phyloP scores from a whole-genome alignment of 1,284 basidiomycete species.

The Pseudozyma flocculosa region DNA sequence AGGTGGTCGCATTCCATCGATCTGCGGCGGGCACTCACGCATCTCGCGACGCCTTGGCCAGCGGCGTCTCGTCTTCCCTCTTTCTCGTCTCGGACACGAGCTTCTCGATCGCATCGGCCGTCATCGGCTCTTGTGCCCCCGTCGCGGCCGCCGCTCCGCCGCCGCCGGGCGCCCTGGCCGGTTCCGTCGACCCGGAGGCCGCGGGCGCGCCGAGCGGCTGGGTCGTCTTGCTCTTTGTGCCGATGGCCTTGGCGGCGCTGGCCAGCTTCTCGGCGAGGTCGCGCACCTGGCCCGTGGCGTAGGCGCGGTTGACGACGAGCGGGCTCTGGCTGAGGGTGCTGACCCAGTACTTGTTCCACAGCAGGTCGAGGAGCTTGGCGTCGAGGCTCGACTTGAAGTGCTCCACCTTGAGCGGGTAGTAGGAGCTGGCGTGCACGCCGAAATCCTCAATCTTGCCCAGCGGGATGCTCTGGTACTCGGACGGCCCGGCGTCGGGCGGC shows the following conservation, averaged over 20 bases:
- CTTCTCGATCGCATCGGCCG: conserved; percentile 3
- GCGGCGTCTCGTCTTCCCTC: conserved; percentile 60
- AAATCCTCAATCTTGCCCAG: conserved; percentile 61
- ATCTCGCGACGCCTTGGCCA: conserved; percentile 79
- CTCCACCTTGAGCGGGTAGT: conserved; percentile 90
- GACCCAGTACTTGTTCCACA: conserved; percentile 99
- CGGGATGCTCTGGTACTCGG: conserved; percentile 87
- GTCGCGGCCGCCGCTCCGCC: too few relatives aligned
- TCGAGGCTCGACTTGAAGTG: conserved; percentile 91
- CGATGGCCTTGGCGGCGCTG: conserved; percentile 33
- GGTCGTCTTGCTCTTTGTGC: neutral
- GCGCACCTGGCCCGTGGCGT: conserved; percentile 80
- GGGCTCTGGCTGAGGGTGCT: conserved; percentile 89
- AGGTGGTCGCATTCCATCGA: too few relatives aligned
- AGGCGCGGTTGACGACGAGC: conserved; percentile 84
- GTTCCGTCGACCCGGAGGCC: neutral
- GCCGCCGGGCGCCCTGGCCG: neutral
- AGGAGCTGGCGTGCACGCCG: conserved; percentile 94
- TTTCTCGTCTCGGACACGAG: conserved; percentile 10
- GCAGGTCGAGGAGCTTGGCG: conserved; percentile 76
- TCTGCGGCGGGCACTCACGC: conserved; percentile 66
- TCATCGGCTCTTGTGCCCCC: neutral
- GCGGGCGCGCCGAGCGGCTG: neutral
- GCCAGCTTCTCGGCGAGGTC: conserved; percentile 83
- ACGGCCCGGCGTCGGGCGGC: conserved; percentile 64